Evolutionary conservation across 768 basidiomycete species (phyloP).

Genomic region (Trametes elegans): DNA sequence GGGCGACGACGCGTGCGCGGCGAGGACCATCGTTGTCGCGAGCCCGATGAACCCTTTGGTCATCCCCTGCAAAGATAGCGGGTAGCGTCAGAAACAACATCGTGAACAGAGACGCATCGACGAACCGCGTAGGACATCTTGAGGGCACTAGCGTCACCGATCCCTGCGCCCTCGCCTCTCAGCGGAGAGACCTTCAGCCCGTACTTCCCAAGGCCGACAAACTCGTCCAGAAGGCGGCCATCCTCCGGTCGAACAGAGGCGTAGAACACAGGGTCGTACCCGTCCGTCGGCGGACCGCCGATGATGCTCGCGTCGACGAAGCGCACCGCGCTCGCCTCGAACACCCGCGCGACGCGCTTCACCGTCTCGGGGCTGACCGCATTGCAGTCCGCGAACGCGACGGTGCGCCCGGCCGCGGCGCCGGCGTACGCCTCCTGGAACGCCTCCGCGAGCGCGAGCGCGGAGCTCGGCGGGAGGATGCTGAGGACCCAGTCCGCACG

Average conservation of each 20-base stretch:
- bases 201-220: constrained; percentile 39
- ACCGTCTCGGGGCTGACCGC: constrained; percentile 53
- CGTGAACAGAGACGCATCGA: constrained; percentile 2
- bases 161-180: constrained; percentile 44
- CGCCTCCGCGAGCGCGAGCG: constrained; percentile 41
- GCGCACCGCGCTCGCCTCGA: constrained; percentile 36
- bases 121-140: constrained; percentile 65
- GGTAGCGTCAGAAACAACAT: not conserved
- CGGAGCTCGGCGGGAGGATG: constrained; percentile 58
- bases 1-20: constrained; percentile 55
- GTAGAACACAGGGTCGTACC: constrained; percentile 54
- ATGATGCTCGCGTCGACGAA: constrained; percentile 61
- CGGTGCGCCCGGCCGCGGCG: not conserved
- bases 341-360: constrained; percentile 45
- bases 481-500: constrained; percentile 50
- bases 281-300: constrained; percentile 49
- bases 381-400: constrained; percentile 53
- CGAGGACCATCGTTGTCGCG: constrained; percentile 55
- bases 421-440: constrained; percentile 32
- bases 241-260: constrained; percentile 41
- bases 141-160: constrained; percentile 59
- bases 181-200: constrained; percentile 48
- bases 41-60: constrained; percentile 53
- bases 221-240: constrained; percentile 34
- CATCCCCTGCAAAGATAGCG: constrained; percentile 45